These are phyloP conservation scores for Takashimella tepidaria DNA, from an alignment of 1,284 basidiomycete genomes.

Conservation along the genomic window DNA sequence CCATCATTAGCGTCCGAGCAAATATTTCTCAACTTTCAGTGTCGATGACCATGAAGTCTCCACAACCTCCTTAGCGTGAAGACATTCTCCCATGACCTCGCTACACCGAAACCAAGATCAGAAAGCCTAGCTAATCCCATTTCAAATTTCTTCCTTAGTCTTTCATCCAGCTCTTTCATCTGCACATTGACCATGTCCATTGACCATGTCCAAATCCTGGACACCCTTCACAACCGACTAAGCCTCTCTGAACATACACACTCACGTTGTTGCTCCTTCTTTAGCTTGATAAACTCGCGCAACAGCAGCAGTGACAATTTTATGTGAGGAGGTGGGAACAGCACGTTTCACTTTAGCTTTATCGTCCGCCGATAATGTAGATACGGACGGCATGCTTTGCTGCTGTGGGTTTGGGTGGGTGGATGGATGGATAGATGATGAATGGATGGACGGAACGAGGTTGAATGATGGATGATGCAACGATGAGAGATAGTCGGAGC, in stretches of 20 bases:
- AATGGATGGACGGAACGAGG: background rate
- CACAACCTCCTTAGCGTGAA: background rate
- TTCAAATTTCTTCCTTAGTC: no score
- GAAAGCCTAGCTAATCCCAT: no score
- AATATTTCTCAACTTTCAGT: no score
- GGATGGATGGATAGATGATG: background rate
- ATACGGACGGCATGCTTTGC: slow-evolving; percentile 20
- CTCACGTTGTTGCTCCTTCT: slow-evolving; percentile 32
- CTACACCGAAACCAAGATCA: no score
- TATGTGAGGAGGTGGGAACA: slow-evolving; percentile 54
- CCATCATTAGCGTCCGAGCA: no score
- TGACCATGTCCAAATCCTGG: no score
- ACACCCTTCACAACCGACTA: no score
- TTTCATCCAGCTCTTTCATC: no score
- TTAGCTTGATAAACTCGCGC: slow-evolving; percentile 72
- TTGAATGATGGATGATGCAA: background rate
- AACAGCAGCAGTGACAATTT: slow-evolving; percentile 71
- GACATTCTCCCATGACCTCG: background rate
- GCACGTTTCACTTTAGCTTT: slow-evolving; percentile 68
- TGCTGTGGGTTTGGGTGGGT: background rate
- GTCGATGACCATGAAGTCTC: background rate
- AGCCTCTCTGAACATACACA: background rate
- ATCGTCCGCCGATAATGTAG: slow-evolving; percentile 62
- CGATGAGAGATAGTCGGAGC: background rate
- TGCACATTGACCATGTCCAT: no score